Evolutionary conservation across 2,329 filamentous ascomycete species (phyloP).

Genomic region (Sporothrix variecibatus): DNA sequence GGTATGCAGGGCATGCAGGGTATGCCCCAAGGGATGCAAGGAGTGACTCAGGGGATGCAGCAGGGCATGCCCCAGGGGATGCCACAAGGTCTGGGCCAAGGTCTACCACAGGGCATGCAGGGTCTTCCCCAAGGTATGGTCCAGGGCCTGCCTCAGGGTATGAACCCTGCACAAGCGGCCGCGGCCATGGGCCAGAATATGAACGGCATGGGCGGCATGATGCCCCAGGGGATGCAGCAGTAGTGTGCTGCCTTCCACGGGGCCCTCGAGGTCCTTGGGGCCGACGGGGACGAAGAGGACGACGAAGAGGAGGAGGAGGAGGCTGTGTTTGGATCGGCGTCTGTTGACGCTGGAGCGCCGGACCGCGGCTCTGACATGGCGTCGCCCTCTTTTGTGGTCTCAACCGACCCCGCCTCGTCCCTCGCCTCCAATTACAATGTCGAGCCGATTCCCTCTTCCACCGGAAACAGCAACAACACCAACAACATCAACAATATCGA

Average conservation of each 20-base stretch:
- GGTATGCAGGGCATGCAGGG: slow-evolving; percentile 24
- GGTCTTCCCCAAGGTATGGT: slow-evolving; percentile 24
- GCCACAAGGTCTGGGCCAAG: slow-evolving; percentile 28
- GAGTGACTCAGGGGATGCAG: slow-evolving; percentile 20
- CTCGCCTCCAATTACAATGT: neutral
- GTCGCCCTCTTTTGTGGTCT: neutral
- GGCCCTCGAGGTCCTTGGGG: no score
- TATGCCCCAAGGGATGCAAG: slow-evolving; percentile 24
- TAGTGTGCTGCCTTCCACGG: neutral
- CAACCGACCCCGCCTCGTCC: neutral
- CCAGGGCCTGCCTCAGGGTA: slow-evolving; percentile 26
- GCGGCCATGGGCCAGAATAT: slow-evolving; percentile 25
- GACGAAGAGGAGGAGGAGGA: no score
- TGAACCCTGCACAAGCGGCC: neutral
- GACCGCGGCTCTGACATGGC: neutral
- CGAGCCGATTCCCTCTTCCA: neutral
- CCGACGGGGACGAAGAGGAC: neutral
- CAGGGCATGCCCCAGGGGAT: slow-evolving; percentile 22
- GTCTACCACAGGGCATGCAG: slow-evolving; percentile 28
- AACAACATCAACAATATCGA: neutral
- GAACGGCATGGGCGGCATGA: slow-evolving; percentile 55
- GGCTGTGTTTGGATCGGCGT: neutral
- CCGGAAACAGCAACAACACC: no score
- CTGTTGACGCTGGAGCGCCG: neutral
- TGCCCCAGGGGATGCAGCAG: slow-evolving; percentile 48